These are phyloP conservation scores for Lepidium campestre DNA, from an alignment of 441 rosid species.

Conservation along the genomic window DNA sequence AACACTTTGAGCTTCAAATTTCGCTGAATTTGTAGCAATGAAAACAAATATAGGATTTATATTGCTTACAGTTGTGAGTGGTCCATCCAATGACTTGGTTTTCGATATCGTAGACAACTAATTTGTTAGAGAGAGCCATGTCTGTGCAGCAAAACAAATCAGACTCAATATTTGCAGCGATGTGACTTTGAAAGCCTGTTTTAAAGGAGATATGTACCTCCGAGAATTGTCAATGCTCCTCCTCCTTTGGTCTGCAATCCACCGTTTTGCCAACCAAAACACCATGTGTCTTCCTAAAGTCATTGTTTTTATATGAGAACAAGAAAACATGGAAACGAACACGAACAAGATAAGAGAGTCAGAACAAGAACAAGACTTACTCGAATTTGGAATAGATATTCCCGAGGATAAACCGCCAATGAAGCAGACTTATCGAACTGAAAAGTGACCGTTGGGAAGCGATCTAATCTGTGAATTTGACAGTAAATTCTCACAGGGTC, in stretches of 20 bases:
- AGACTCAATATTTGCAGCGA: background rate
- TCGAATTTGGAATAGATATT: constrained; percentile 57
- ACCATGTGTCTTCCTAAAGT: constrained; percentile 75
- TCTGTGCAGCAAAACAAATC: constrained; percentile 35
- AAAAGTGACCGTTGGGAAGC: constrained; percentile 70
- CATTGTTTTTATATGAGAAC: constrained; percentile 3
- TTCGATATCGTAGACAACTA: constrained; percentile 69
- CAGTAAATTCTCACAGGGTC: background rate
- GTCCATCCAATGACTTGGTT: constrained; percentile 91
- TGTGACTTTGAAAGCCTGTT: background rate
- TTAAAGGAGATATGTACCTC: constrained; percentile 47
- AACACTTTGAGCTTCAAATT: background rate
- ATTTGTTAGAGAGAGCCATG: constrained; percentile 72
- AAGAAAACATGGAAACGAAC: background rate
- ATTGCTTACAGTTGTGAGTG: constrained; percentile 74
- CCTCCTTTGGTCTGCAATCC: constrained; percentile 63
- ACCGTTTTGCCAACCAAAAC: constrained; percentile 86
- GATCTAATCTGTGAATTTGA: constrained; percentile 59
- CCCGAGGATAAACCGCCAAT: constrained; percentile 62
- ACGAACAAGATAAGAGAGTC: background rate
- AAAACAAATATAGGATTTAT: background rate
- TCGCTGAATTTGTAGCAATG: background rate
- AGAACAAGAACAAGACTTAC: constrained; percentile 37
- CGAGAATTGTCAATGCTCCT: constrained; percentile 63
- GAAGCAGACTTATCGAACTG: constrained; percentile 57